Evolutionary conservation across 2,329 filamentous ascomycete genomes (phyloP), one percentile per base, ranked within the genome.

Genomic region (Coniella vitis): DNA sequence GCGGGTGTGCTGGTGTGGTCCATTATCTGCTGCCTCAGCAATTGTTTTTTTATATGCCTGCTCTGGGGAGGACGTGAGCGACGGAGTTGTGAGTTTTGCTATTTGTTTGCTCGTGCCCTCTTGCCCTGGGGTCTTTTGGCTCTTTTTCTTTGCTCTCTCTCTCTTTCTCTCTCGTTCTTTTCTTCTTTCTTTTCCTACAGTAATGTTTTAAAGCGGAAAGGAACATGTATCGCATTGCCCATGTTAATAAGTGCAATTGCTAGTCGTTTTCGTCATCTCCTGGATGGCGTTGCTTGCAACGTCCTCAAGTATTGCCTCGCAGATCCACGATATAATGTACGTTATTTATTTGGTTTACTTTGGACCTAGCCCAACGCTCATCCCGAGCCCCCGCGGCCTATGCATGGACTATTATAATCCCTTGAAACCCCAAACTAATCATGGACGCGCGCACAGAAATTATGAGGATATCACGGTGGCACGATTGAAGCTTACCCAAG

Each of bases 41-140:
- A 53, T 16, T 34, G 40, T 25, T 31, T 53, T n/a, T 36, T 53
- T 7, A 20, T 48, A 41, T 51, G 51, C 48, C 40, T 53, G 36
- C 51, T 53, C 38, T 49, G 45, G 51, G 45, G 37, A 19, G 43
- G 44, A 40, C 47, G 42, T 12, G 51, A 53, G 32, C 51, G 49
- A 34, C 48, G 34, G 10, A 53, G 51, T 45, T 53, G 51, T 51
- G 17, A 42, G 51, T 41, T 7, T n/a, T 36, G 7, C 19, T 21
- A 13, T 13, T 21, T 10, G 7, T 17, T 37, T 21, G 13, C 10
- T 19, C 31, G 36, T 13, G 14, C 3, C 17, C 10, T 20, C 10
- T 19, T 20, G 2, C n/a, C n/a, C n/a, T n/a, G n/a, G n/a, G n/a
- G n/a, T n/a, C n/a, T n/a, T n/a, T n/a, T n/a, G n/a, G n/a, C n/a